A percentile compares a stretch with the other conserved stretches of the same genome.
Conservation (phyloP, 306 rosid genomes). For the Comarum palustre region DNA sequence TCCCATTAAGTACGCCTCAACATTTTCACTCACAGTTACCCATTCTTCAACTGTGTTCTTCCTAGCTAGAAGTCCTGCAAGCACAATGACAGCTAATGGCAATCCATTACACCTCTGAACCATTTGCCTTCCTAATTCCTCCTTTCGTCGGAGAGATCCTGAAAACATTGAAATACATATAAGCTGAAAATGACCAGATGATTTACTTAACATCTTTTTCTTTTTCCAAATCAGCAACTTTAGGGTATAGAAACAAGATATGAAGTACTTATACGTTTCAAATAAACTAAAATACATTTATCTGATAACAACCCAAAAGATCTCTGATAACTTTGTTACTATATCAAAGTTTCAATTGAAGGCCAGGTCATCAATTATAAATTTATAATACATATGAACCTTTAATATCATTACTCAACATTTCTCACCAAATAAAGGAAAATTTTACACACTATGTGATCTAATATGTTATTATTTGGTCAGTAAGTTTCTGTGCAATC, state of each 20-base stretch:
- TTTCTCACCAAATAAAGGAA: too few relatives aligned
- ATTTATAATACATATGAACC: too few relatives aligned
- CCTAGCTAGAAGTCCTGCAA: constrained; percentile 1
- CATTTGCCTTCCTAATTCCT: constrained; percentile 2
- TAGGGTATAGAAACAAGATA: not conserved
- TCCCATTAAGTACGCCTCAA: not conserved
- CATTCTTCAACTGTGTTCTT: not conserved
- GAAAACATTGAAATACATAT: constrained; percentile 30
- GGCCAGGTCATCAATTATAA: too few relatives aligned
- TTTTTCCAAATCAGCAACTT: not conserved
- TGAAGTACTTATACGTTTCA: not conserved
- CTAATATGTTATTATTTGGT: too few relatives aligned
- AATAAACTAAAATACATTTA: too few relatives aligned
- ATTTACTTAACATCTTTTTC: not conserved
- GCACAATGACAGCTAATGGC: constrained; percentile 20
- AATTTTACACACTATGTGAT: too few relatives aligned
- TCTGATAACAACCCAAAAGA: too few relatives aligned
- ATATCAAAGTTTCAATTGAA: not conserved
- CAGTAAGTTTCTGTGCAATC: too few relatives aligned
- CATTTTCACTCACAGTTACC: not conserved
- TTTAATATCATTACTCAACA: too few relatives aligned
- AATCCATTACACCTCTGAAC: not conserved
- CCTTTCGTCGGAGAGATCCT: constrained; percentile 26
- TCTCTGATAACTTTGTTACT: too few relatives aligned
- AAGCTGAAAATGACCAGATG: not conserved